Evolutionary conservation across 1,284 basidiomycete genomes (phyloP).

Genomic region (Peniophora sp.): DNA sequence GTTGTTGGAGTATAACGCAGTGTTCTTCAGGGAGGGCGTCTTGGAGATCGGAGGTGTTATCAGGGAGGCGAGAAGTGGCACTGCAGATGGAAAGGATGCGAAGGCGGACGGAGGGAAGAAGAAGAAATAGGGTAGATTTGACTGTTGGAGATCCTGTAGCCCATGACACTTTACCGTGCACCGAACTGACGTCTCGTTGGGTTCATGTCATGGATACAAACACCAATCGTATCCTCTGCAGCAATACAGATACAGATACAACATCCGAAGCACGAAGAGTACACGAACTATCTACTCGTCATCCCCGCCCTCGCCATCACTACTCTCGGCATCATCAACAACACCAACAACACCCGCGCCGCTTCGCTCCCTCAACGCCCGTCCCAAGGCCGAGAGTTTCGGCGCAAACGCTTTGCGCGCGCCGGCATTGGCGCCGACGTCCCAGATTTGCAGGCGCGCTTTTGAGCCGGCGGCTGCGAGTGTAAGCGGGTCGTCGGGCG

Average conservation of each 20-base stretch:
- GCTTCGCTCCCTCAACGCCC: constrained; percentile 43
- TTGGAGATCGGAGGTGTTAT: constrained; percentile 72
- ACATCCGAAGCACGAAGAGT: too few species aligned
- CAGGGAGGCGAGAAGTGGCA: constrained; percentile 34
- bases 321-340: constrained; percentile 61
- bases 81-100: neutral
- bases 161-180: too few species aligned
- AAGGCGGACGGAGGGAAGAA: too few species aligned
- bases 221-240: too few species aligned
- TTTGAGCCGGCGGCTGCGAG: constrained; percentile 91
- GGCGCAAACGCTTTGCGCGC: constrained; percentile 72
- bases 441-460: constrained; percentile 93
- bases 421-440: constrained; percentile 72
- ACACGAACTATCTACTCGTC: constrained; percentile 1
- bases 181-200: too few species aligned
- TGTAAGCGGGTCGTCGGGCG: constrained; percentile 91
- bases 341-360: constrained; percentile 67
- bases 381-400: constrained; percentile 67
- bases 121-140: too few species aligned
- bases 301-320: constrained; percentile 38
- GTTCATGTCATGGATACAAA: too few species aligned
- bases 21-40: constrained; percentile 76
- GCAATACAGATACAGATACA: neutral
- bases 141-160: too few species aligned
- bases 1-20: constrained; percentile 89